phyloP scores from a whole-genome alignment of 345 rosid species.

The Eucalyptus globulus region DNA sequence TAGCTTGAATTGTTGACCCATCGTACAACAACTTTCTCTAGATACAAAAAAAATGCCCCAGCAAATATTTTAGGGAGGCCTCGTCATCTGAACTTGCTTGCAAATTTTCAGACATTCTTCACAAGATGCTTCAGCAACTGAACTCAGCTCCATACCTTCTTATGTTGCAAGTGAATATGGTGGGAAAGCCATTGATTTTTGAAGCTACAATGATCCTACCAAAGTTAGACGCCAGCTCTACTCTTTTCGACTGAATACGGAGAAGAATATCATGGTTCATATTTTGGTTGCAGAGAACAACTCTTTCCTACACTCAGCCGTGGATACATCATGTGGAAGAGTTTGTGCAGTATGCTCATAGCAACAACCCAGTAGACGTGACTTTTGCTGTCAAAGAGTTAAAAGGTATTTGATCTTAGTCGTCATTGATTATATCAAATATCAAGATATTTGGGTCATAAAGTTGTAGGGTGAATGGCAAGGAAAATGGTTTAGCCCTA shows the following conservation, averaged over 20 bases:
- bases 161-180: neutral
- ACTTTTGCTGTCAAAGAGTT: slow-evolving; percentile 50
- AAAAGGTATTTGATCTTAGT: slow-evolving; percentile 31
- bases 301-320: too few species aligned
- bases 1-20: slow-evolving; percentile 81
- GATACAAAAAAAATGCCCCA: slow-evolving; percentile 61
- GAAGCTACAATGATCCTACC: too few species aligned
- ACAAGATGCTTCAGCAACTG: slow-evolving; percentile 81
- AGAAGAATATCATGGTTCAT: too few species aligned
- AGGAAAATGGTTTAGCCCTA: neutral
- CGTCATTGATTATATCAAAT: too few species aligned
- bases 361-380: too few species aligned
- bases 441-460: too few species aligned
- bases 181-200: too few species aligned
- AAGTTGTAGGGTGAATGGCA: neutral
- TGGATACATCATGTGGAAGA: too few species aligned
- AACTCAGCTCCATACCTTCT: slow-evolving; percentile 40
- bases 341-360: too few species aligned
- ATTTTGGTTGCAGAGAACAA: too few species aligned
- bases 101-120: slow-evolving; percentile 92
- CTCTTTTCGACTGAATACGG: too few species aligned
- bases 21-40: slow-evolving; percentile 71
- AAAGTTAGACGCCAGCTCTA: too few species aligned
- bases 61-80: slow-evolving; percentile 70
- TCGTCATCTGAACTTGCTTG: slow-evolving; percentile 62